Percentiles rank a stretch among this genome's conserved stretches.
These are phyloP conservation scores for Ormosia emarginata DNA, from an alignment of 306 rosid species.

Conservation along the genomic window DNA sequence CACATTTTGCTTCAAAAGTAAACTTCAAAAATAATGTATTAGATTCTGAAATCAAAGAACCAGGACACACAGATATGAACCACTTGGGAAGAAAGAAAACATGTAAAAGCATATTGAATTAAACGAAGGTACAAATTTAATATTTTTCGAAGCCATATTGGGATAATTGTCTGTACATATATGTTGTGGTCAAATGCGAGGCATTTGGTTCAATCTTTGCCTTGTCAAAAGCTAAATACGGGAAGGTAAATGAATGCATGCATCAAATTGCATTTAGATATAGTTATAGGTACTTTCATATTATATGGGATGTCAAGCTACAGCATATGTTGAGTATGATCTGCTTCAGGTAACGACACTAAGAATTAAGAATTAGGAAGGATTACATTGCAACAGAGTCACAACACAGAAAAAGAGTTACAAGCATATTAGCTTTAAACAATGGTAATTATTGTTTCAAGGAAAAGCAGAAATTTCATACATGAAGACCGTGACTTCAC, in stretches of 20 bases:
- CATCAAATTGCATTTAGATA: conserved; percentile 3
- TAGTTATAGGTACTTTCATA: neutral
- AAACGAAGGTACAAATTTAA: neutral
- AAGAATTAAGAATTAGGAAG: neutral
- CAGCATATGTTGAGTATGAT: neutral
- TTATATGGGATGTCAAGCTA: neutral
- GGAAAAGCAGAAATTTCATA: neutral
- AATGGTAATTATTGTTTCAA: neutral
- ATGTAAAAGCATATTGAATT: neutral
- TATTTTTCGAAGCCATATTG: neutral
- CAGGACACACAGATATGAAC: neutral
- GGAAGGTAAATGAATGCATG: neutral
- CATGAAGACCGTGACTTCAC: neutral
- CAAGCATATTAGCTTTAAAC: neutral
- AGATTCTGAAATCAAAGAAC: neutral
- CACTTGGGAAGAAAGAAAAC: neutral
- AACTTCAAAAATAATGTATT: neutral
- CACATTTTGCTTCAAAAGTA: neutral
- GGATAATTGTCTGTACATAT: too few species aligned
- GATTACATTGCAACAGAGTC: neutral
- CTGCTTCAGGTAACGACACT: neutral
- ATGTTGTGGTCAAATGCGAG: too few species aligned
- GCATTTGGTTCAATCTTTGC: too few species aligned
- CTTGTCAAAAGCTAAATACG: too few species aligned
- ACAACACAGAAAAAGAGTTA: neutral